A percentile compares a stretch with the other conserved stretches of the same genome.
These are phyloP conservation scores for Xylariaceae sp. DNA, from an alignment of 2,329 filamentous ascomycete species.

Conservation along the genomic window DNA sequence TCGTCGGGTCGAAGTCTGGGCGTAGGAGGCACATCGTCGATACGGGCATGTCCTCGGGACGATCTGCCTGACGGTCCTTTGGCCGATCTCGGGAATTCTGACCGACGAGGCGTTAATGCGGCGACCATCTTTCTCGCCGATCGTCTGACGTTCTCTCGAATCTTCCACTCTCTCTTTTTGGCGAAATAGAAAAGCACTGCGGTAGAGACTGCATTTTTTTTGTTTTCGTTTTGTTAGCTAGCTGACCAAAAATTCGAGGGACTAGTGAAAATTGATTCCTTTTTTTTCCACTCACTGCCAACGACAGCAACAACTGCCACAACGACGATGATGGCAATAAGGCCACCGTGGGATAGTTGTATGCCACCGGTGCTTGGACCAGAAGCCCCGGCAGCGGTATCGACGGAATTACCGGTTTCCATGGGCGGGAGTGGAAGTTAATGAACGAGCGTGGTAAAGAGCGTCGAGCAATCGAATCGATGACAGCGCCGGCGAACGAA, in stretches of 20 bases:
- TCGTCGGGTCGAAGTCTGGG: slow-evolving; percentile 50
- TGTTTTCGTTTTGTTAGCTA: too few species aligned
- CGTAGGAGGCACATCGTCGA: slow-evolving; percentile 56
- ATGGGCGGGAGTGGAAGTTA: background rate
- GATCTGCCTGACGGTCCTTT: slow-evolving; percentile 38
- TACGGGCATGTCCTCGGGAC: slow-evolving; percentile 39
- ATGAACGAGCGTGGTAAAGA: slow-evolving; percentile 7
- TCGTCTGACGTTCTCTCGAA: slow-evolving; percentile 64
- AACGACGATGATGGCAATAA: slow-evolving; percentile 69
- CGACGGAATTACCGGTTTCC: slow-evolving; percentile 28
- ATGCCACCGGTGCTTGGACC: slow-evolving; percentile 56
- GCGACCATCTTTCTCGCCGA: slow-evolving; percentile 59
- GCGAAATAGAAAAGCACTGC: slow-evolving; percentile 70
- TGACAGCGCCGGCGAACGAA: background rate
- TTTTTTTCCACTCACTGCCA: slow-evolving; percentile 52
- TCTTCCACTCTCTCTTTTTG: slow-evolving; percentile 79
- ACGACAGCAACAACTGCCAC: slow-evolving; percentile 61
- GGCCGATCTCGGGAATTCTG: slow-evolving; percentile 55
- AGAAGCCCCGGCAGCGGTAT: slow-evolving; percentile 58
- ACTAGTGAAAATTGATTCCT: too few species aligned
- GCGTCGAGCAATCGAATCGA: background rate
- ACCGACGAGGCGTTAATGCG: slow-evolving; percentile 56
- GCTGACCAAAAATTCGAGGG: too few species aligned
- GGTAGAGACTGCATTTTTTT: slow-evolving; percentile 52
- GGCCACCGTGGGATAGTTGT: slow-evolving; percentile 59